phyloP scores from a whole-genome alignment of 805 yeast species.

The Maudiozyma saulgeensis region DNA sequence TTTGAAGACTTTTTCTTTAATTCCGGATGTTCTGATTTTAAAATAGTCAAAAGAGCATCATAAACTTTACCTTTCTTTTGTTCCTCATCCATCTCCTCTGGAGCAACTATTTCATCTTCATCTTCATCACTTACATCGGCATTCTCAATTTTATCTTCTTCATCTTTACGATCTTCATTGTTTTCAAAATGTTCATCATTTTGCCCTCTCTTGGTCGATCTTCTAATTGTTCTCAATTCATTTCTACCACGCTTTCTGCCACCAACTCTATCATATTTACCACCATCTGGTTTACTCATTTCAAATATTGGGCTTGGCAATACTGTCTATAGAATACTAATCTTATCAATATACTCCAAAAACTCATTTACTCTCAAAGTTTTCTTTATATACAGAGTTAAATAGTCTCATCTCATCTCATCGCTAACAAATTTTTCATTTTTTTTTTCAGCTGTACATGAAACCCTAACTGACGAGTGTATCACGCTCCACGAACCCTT shows the following conservation, averaged over 20 bases:
- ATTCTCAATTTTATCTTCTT: neutral
- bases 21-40: slow-evolving; percentile 38
- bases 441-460: too few relatives aligned
- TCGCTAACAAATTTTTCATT: too few relatives aligned
- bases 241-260: slow-evolving; percentile 43
- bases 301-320: neutral
- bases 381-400: too few relatives aligned
- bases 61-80: slow-evolving; percentile 41
- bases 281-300: slow-evolving; percentile 1
- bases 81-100: slow-evolving; percentile 20
- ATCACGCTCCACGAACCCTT: too few relatives aligned
- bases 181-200: slow-evolving; percentile 5
- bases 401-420: too few relatives aligned
- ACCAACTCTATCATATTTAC: neutral
- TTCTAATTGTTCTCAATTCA: slow-evolving; percentile 48
- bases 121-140: slow-evolving; percentile 7
- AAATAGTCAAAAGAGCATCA: slow-evolving; percentile 55
- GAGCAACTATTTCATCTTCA: slow-evolving; percentile 7
- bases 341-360: neutral
- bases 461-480: too few relatives aligned
- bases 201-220: slow-evolving; percentile 32
- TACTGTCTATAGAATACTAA: neutral
- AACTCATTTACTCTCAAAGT: too few relatives aligned
- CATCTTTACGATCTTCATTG: slow-evolving; percentile 1
- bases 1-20: slow-evolving; percentile 9